phyloP scores from a whole-genome alignment of 169 alveolate genomes.

The Ichthyophthirius multifiliis region DNA sequence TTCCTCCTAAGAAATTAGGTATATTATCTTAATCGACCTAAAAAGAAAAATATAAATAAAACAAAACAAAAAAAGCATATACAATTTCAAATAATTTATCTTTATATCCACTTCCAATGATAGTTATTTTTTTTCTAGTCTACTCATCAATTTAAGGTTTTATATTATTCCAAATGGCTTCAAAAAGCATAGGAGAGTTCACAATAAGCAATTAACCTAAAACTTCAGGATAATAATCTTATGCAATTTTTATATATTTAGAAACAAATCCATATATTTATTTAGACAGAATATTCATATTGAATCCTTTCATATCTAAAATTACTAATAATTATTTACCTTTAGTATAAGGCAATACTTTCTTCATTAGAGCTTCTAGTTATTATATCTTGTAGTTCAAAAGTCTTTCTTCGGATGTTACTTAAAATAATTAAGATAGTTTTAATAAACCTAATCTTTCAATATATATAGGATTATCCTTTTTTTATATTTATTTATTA shows the following conservation, averaged over 20 bases:
- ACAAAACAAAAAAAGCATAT: neutral
- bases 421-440: constrained; percentile 48
- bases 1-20: constrained; percentile 80
- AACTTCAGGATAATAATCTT: constrained; percentile 92
- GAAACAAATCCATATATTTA: constrained; percentile 60
- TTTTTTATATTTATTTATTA: neutral
- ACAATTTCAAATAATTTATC: constrained; percentile 62
- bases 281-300: constrained; percentile 67
- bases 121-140: constrained; percentile 87
- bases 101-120: constrained; percentile 71
- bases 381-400: constrained; percentile 64
- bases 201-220: constrained; percentile 88
- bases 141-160: constrained; percentile 88
- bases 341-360: constrained; percentile 64
- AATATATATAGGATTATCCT: constrained; percentile 85
- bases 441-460: constrained; percentile 69
- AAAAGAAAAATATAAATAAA: neutral
- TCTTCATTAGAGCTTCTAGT: constrained; percentile 63
- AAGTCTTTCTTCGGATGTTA: constrained; percentile 67
- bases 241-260: constrained; percentile 78
- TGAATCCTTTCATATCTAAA: constrained; percentile 67
- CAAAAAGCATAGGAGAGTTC: constrained; percentile 89
- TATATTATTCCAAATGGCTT: constrained; percentile 87
- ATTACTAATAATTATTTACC: constrained; percentile 65
- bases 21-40: constrained; percentile 63